Evolutionary conservation across 1,284 basidiomycete genomes (phyloP), one percentile per base, ranked within the genome.

Genomic region (Fomitopsis betulina): DNA sequence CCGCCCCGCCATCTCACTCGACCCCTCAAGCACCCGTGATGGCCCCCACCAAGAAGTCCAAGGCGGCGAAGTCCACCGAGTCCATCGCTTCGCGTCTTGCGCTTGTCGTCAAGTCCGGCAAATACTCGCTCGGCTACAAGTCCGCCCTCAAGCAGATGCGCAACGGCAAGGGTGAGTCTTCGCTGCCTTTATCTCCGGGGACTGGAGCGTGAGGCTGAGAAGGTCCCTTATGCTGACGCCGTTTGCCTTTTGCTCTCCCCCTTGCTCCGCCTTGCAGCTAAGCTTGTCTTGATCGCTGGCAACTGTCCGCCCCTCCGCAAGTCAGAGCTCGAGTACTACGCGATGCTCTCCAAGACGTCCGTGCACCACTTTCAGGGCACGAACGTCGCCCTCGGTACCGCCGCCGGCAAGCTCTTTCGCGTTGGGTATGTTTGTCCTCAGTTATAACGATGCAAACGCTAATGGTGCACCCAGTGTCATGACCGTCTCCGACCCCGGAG

Each of bases 301-400:
- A 99, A 99, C 84, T 98, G 95, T 80, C 97, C 96, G 60, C 97
- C 97, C 64, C 87, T 99, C 66, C 93, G 97, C 79, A 98, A 98
- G 79, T 98, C 96, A 60, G 97, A 99, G 85, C 85, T 99, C 64
- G 97, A 99, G 84, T 99, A 99, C 85, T 99, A 99, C 77, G 97
- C 97, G 80, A 99, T 99, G 96, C 85, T 99, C 70, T 95, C 93
- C 65, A 98, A 98, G 84, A 98, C 96, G 60, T 86, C 89, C 62
- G 95, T 98, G 55, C 96, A 98, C 81, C 96, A 98, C 83, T 98
- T 94, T 73, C 83, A 90, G 68, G 96, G 96, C 68, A 94, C 94
- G 67, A 99, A 99, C 76, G 94, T 96, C 70, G 93, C 96, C 61
- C 90, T 99, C 67, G 97, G 97, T 65, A 99, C 97, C 63, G 97